phyloP scores from a whole-genome alignment of 2,329 filamentous ascomycete genomes.

The Nectriaceae sp. region DNA sequence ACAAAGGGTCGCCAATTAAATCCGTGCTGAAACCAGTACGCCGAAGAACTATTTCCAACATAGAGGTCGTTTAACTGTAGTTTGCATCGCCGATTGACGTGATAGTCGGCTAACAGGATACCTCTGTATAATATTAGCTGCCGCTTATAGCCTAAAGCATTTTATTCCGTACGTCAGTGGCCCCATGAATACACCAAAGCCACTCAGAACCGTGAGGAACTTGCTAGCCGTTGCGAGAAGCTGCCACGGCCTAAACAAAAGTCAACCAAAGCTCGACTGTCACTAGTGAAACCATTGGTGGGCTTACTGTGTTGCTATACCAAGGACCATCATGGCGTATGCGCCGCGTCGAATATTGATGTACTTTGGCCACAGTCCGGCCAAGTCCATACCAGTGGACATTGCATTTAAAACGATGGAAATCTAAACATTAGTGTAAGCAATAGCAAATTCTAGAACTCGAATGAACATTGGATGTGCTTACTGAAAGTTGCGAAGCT shows the following conservation, averaged over 20 bases:
- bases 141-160: neutral
- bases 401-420: conserved; percentile 47
- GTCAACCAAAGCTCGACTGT: neutral
- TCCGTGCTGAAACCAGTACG: conserved; percentile 40
- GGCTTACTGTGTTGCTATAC: conserved; percentile 31
- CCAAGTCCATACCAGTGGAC: conserved; percentile 56
- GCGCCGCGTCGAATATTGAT: conserved; percentile 58
- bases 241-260: conserved; percentile 25
- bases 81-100: conserved; percentile 33
- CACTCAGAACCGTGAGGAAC: conserved; percentile 28
- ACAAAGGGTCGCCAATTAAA: conserved; percentile 38
- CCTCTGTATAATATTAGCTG: conserved; percentile 15
- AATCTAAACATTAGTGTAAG: conserved; percentile 11
- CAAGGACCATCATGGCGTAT: conserved; percentile 48
- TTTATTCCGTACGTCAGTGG: conserved; percentile 17
- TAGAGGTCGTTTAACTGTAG: conserved; percentile 42
- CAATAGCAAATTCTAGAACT: no score
- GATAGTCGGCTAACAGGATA: conserved; percentile 34
- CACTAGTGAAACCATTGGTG: conserved; percentile 1
- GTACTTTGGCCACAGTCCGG: conserved; percentile 51
- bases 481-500: conserved; percentile 28
- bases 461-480: neutral
- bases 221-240: conserved; percentile 29
- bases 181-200: conserved; percentile 27
- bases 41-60: conserved; percentile 29